These are phyloP conservation scores for Pugionium cornutum DNA, from an alignment of 345 rosid species.

Conservation along the genomic window DNA sequence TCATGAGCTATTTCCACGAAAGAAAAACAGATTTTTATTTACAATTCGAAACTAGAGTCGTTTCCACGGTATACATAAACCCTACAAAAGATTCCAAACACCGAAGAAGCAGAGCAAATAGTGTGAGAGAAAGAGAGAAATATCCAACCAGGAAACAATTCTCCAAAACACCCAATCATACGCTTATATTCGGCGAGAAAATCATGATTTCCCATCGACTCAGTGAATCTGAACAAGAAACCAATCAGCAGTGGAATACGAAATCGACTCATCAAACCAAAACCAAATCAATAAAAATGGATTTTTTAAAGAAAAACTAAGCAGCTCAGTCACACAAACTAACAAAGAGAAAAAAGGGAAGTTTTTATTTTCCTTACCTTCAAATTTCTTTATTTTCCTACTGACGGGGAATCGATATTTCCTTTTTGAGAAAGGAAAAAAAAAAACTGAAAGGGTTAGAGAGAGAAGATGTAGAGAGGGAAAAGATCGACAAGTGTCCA, in stretches of 20 bases:
- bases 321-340: conserved; percentile 34
- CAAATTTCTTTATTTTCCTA: not conserved
- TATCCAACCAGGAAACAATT: conserved; percentile 4
- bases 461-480: not conserved
- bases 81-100: not conserved
- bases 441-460: conserved; percentile 27
- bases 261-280: conserved; percentile 1
- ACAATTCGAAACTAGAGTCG: not conserved
- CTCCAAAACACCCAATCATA: conserved; percentile 29
- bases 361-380: conserved; percentile 31
- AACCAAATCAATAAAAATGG: not conserved
- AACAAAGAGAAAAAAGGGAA: not conserved
- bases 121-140: not conserved
- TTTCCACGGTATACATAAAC: not conserved
- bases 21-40: conserved; percentile 13
- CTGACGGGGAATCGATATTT: conserved; percentile 13
- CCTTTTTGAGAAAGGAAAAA: conserved; percentile 28
- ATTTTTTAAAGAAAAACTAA: not conserved
- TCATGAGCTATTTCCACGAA: not conserved
- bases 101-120: conserved; percentile 8
- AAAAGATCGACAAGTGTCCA: conserved; percentile 79
- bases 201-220: conserved; percentile 24
- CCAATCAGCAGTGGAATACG: conserved; percentile 27
- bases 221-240: conserved; percentile 30
- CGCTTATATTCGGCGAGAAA: conserved; percentile 29